Evolutionary conservation across 345 rosid genomes (phyloP), one percentile per base, ranked within the genome.

Genomic region (Eucalyptus lansdowneana): DNA sequence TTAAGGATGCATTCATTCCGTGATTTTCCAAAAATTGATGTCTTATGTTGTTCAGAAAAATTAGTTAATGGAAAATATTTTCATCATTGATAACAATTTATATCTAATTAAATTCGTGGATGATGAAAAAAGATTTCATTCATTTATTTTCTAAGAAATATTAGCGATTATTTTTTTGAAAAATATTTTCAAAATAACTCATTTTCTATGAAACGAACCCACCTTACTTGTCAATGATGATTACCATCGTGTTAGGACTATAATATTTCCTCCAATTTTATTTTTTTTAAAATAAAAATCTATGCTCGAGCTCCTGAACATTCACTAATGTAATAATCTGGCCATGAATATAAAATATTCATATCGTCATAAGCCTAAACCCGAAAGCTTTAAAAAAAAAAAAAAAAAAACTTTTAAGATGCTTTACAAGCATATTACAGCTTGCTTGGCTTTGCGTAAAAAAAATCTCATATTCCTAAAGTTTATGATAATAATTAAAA

Each of bases 151-250:
- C 10, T 53, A 53, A 53, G 56, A 0, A 53, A 53, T 53, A 3
- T 8, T 53, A 53, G 9, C 4, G 0, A 53, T 53, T 53, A 53
- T 53, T 53, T 51, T 51, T 51, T 53, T 3, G 0, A 34, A 19
- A 53, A 53, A 8, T 53, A 53, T 19, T 53, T 8, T 53, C 25
- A 19, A 53, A 53, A 53, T 53, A 3, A 4, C 10, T 19, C 5
- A 53, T 19, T 53, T 19, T 53, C 2, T 7, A 2, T 8, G 0
- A 53, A 53, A 53, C 0, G 0, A 53, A 53, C 0, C 1, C 5
- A 3, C 2, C 10, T 8, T 53, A n/a, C 14, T 65, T 14, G 34
- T n/a, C 37, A 14, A 2, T 13, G 10, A 44, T 44, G 10, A 29
- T 65, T 65, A 29, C 37, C 37, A 19, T 65, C 2, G 21, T n/a